Percentiles rank a stretch among this genome's conserved stretches.
These are phyloP conservation scores for Shiraia sp. DNA, from an alignment of 2,329 filamentous ascomycete genomes.

Conservation along the genomic window DNA sequence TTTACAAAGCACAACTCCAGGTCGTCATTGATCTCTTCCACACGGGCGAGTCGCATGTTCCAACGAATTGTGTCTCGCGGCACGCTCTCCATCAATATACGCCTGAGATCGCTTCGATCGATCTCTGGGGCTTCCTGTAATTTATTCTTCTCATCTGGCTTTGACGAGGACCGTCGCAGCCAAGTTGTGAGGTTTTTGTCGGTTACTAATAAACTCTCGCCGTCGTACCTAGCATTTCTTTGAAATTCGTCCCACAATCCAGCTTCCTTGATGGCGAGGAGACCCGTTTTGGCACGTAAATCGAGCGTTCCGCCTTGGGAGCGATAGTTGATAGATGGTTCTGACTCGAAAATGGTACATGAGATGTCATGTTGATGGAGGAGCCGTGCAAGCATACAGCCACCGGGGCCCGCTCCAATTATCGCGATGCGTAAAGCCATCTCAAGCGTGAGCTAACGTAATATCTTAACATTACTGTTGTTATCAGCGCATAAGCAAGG, in stretches of 20 bases:
- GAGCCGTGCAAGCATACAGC: constrained; percentile 58
- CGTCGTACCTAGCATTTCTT: constrained; percentile 46
- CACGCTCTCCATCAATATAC: constrained; percentile 26
- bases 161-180: constrained; percentile 17
- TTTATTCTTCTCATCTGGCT: constrained; percentile 9
- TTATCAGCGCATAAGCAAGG: too few species aligned
- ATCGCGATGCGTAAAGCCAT: constrained; percentile 44
- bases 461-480: too few species aligned
- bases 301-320: constrained; percentile 56
- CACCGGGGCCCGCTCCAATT: constrained; percentile 47
- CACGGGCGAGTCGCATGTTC: constrained; percentile 22
- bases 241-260: constrained; percentile 55
- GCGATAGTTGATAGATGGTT: constrained; percentile 28
- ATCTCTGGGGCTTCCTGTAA: constrained; percentile 30
- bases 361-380: constrained; percentile 51
- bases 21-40: constrained; percentile 15
- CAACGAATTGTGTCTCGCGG: constrained; percentile 27
- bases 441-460: too few species aligned
- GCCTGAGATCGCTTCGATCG: constrained; percentile 25
- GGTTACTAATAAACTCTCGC: constrained; percentile 47
- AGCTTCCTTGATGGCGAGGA: constrained; percentile 55
- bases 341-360: constrained; percentile 54
- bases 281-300: constrained; percentile 56
- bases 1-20: constrained; percentile 32
- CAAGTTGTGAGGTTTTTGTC: constrained; percentile 42